Evolutionary conservation across 2,329 filamentous ascomycete species (phyloP).

Genomic region (Plectosphaerella cucumerina): DNA sequence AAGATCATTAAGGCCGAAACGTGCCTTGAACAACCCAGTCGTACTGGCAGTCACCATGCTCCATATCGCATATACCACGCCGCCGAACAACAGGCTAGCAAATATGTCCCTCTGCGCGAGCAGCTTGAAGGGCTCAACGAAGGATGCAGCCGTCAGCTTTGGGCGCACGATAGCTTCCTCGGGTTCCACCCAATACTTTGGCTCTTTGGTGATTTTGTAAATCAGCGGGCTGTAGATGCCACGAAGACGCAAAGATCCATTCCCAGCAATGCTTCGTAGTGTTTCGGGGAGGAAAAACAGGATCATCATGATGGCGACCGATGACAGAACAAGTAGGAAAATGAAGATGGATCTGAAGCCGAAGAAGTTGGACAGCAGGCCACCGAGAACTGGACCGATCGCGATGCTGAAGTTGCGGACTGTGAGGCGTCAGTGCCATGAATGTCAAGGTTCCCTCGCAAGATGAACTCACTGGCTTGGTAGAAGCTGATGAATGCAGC

Average conservation of each 20-base stretch:
- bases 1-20: constrained; percentile 17
- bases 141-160: constrained; percentile 22
- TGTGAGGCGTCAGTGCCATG: constrained; percentile 5
- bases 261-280: constrained; percentile 19
- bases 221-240: constrained; percentile 21
- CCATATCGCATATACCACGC: constrained; percentile 32
- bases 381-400: constrained; percentile 27
- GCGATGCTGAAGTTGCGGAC: constrained; percentile 23
- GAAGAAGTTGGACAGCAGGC: constrained; percentile 19
- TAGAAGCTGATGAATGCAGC: constrained; percentile 25
- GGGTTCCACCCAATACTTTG: constrained; percentile 11
- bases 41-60: constrained; percentile 43
- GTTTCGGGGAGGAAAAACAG: constrained; percentile 22
- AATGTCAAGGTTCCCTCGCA: too few species aligned
- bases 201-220: constrained; percentile 7
- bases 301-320: constrained; percentile 7
- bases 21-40: constrained; percentile 26
- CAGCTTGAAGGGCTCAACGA: constrained; percentile 30
- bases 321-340: too few species aligned
- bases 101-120: constrained; percentile 38
- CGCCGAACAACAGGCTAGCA: constrained; percentile 36
- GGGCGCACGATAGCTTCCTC: constrained; percentile 5
- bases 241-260: constrained; percentile 16
- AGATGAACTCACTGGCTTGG: too few species aligned
- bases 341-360: too few species aligned